Base-by-base conservation (phyloP, 169 alveolate species). In the Plasmodium fragile region DNA sequence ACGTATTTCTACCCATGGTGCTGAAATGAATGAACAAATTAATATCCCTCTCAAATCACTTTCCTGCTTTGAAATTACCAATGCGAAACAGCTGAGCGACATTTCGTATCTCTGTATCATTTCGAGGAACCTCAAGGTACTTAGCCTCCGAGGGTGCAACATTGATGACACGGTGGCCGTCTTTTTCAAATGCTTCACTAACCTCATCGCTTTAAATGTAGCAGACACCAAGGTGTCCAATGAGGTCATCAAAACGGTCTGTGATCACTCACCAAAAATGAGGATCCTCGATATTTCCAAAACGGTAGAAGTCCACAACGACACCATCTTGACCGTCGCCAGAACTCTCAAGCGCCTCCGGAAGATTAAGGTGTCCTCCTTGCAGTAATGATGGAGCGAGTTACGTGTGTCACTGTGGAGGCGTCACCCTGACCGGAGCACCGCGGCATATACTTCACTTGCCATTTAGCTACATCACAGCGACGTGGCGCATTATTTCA, bases 171-270 rank as follows among this genome's bases (percentile, higher is more conserved):
- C 77, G 16, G 59, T 69, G 22, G 65, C 89, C 22, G 65, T 30
- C 32, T 39, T 59, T 28, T 87, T 87, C 70, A 78, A 87, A 55
- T 16, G 55, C 30, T 45, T 87, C 25, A 78, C 81, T 36, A 87
- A 87, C 39, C 77, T 87, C 16, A 22, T 87, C 45, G 93, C 93
- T 2, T 45, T 87, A 30, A 87, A 87, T 65, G 43, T 87, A 36
- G 72, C 93, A 2, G 93, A 87, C 25, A 87, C 93, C 4, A 87
- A 87, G 59, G 80, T 75, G 55, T 87, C 93, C 4, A 87, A 87
- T 39, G 81, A 77, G 25, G 79, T 78, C 3, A 43, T 87, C 4
- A 78, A 49, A 36, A 65, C 81, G 10, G 89, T 87, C 10, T 49
- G 82, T 1, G 43, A 30, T 22, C 10, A 39, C 41, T 55, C 89